These are phyloP conservation scores for Sugiyamaella boreocaroliniensis DNA, from an alignment of 805 yeast genomes.

Conservation along the genomic window DNA sequence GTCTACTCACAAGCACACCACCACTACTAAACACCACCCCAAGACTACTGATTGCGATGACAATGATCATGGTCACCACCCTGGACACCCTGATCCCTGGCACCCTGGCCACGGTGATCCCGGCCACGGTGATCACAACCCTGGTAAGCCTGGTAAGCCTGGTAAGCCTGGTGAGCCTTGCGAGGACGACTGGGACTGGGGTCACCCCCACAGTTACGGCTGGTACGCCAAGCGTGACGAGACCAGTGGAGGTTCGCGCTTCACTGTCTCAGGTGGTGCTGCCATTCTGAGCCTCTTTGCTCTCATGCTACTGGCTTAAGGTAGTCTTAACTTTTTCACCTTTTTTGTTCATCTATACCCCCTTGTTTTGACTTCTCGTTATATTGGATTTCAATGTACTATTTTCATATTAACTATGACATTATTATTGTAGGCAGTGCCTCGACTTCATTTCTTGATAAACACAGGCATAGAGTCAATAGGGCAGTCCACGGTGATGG, in stretches of 20 bases:
- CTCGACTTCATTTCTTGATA: not conserved
- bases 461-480: conserved; percentile 17
- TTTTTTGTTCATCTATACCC: not conserved
- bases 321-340: not conserved
- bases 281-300: not conserved
- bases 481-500: conserved; percentile 5
- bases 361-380: not conserved
- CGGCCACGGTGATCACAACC: no score
- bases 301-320: not conserved
- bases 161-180: not conserved
- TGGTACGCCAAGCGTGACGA: not conserved
- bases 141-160: no score
- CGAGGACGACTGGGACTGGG: not conserved
- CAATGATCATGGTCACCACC: not conserved
- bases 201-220: not conserved
- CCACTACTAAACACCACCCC: not conserved
- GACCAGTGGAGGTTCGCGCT: not conserved
- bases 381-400: not conserved
- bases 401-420: not conserved
- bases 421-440: not conserved
- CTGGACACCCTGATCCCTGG: no score
- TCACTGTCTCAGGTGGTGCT: not conserved
- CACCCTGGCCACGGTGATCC: no score
- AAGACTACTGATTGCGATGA: not conserved
- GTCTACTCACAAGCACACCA: not conserved